phyloP scores from a whole-genome alignment of 1,284 basidiomycete genomes.

The Rhodotorula glutinis region DNA sequence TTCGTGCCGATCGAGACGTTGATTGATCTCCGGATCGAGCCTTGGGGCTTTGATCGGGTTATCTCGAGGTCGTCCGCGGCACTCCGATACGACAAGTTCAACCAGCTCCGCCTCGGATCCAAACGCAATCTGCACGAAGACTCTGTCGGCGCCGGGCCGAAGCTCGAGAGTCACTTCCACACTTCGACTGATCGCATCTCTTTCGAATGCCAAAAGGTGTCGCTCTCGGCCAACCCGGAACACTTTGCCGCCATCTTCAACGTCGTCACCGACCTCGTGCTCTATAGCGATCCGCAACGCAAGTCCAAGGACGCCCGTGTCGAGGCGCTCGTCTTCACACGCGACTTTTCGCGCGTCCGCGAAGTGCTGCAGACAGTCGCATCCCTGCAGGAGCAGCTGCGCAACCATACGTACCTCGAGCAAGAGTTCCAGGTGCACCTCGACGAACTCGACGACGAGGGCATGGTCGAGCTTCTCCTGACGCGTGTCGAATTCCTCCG shows the following conservation, averaged over 20 bases:
- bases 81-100: constrained; percentile 91
- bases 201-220: constrained; percentile 77
- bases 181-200: constrained; percentile 57
- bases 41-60: constrained; percentile 77
- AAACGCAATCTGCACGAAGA: constrained; percentile 12
- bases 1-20: constrained; percentile 83
- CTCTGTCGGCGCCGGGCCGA: constrained; percentile 11
- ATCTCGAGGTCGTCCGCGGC: constrained; percentile 84
- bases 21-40: constrained; percentile 77
- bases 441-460: constrained; percentile 54
- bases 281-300: constrained; percentile 83
- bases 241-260: constrained; percentile 86
- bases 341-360: constrained; percentile 79
- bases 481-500: constrained; percentile 71
- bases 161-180: constrained; percentile 27
- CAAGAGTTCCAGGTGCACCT: constrained; percentile 45
- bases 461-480: constrained; percentile 57
- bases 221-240: constrained; percentile 78
- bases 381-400: constrained; percentile 70
- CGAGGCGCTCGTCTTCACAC: constrained; percentile 80
- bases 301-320: constrained; percentile 71
- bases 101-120: constrained; percentile 74
- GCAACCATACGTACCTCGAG: constrained; percentile 56
- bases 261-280: constrained; percentile 79
- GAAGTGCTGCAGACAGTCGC: constrained; percentile 68